A percentile compares a stretch with the other conserved stretches of the same genome.
Conservation (phyloP, 306 rosid genomes). For the Begonia loranthoides region DNA sequence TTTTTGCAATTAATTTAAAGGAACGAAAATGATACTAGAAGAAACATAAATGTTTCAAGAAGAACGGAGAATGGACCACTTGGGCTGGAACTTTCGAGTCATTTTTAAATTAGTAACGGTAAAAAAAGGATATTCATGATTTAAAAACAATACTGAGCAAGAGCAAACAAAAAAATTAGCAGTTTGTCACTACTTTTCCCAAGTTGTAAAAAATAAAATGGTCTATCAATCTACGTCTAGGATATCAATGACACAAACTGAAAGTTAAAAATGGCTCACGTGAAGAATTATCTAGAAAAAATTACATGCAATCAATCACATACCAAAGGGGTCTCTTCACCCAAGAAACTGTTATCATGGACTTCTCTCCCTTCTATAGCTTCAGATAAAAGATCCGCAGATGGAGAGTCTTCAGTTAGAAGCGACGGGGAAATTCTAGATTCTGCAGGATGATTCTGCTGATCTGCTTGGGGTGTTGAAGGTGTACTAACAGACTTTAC, state of each 20-base stretch:
- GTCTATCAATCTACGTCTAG: neutral
- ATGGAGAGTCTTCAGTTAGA: slow-evolving; percentile 64
- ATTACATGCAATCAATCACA: slow-evolving; percentile 7
- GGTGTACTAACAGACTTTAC: slow-evolving; percentile 75
- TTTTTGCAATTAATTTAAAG: neutral
- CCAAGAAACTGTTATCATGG: slow-evolving; percentile 49
- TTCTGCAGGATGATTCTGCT: slow-evolving; percentile 41
- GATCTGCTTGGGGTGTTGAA: slow-evolving; percentile 87
- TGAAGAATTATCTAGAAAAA: neutral
- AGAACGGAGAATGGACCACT: neutral
- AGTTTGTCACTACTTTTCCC: no score
- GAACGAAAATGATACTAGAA: no score
- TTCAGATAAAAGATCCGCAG: slow-evolving; percentile 50
- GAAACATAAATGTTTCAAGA: neutral
- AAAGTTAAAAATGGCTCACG: slow-evolving; percentile 1
- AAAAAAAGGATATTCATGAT: no score
- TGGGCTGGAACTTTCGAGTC: no score
- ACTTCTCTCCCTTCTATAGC: slow-evolving; percentile 57
- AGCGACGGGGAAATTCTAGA: slow-evolving; percentile 60
- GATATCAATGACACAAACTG: slow-evolving; percentile 1
- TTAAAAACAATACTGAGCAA: no score
- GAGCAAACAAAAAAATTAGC: no score
- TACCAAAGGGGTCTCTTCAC: slow-evolving; percentile 81
- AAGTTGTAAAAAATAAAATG: no score
- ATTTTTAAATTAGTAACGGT: no score